phyloP scores from a whole-genome alignment of 1,284 basidiomycete genomes.

The Irpex sp. region DNA sequence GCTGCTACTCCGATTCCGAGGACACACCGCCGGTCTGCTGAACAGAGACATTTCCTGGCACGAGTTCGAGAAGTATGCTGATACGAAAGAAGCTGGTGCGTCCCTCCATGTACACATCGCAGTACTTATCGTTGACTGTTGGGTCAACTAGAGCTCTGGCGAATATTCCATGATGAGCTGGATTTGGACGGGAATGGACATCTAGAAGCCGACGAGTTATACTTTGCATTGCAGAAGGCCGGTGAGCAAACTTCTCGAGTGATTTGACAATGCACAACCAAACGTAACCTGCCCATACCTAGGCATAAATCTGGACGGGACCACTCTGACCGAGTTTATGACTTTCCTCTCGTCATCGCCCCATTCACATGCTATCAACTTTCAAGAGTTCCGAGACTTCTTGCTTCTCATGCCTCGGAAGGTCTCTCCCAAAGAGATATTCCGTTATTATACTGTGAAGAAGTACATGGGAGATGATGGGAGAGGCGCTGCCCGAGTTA shows the following conservation, averaged over 20 bases:
- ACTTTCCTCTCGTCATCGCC: constrained; percentile 69
- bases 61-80: constrained; percentile 75
- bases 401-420: constrained; percentile 82
- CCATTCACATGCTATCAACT: constrained; percentile 70
- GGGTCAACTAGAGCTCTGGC: constrained; percentile 71
- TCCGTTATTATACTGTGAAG: constrained; percentile 79
- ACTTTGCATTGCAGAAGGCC: constrained; percentile 65
- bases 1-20: constrained; percentile 61
- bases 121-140: background rate
- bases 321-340: constrained; percentile 77
- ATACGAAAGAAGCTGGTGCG: constrained; percentile 75
- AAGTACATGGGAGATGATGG: constrained; percentile 75
- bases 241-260: constrained; percentile 37
- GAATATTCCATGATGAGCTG: constrained; percentile 83
- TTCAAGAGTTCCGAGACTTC: constrained; percentile 88
- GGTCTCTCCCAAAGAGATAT: constrained; percentile 82
- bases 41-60: constrained; percentile 65
- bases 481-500: constrained; percentile 73
- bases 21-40: constrained; percentile 40
- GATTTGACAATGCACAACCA: background rate
- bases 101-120: background rate
- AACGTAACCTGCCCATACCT: constrained; percentile 10
- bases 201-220: constrained; percentile 72
- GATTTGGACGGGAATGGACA: constrained; percentile 85
- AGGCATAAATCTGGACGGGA: constrained; percentile 70